These are phyloP conservation scores for Ajuga reptans DNA, from an alignment of 305 asterid species.

Conservation along the genomic window DNA sequence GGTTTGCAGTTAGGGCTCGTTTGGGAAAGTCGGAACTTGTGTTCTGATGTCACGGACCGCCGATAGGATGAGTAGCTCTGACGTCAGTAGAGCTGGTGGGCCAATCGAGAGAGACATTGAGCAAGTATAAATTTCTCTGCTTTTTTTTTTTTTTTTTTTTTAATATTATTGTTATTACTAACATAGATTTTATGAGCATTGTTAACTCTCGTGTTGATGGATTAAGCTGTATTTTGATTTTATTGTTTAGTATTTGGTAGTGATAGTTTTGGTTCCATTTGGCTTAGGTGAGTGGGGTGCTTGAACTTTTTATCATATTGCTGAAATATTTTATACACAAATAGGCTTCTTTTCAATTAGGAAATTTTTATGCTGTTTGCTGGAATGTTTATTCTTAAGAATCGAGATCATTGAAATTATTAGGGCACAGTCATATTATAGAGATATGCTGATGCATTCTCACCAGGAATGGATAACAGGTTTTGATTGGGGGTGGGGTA, in stretches of 20 bases:
- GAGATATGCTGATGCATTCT: background rate
- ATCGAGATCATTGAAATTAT: background rate
- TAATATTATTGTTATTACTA: background rate
- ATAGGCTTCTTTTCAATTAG: background rate
- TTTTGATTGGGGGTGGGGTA: background rate
- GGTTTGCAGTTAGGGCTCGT: constrained; percentile 41
- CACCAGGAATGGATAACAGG: background rate
- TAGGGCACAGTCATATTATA: background rate
- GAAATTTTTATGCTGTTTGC: background rate
- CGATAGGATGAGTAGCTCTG: constrained; percentile 49
- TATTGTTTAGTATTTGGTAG: constrained; percentile 3
- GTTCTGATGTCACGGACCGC: constrained; percentile 36
- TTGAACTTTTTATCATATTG: background rate
- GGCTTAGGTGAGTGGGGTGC: constrained; percentile 16
- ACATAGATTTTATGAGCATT: background rate
- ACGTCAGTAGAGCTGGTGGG: constrained; percentile 42
- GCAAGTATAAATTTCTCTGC: constrained; percentile 32
- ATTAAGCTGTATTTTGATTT: constrained; percentile 16
- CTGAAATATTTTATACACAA: background rate
- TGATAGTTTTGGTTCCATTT: constrained; percentile 1
- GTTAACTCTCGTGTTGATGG: constrained; percentile 4
- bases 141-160: background rate
- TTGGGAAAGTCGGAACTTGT: constrained; percentile 28
- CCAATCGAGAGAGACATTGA: constrained; percentile 54
- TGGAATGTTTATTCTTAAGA: constrained; percentile 4